A percentile compares a stretch with the other conserved stretches of the same genome.
phyloP scores from a whole-genome alignment of 1,284 basidiomycete species.

The Dichomitus squalens region DNA sequence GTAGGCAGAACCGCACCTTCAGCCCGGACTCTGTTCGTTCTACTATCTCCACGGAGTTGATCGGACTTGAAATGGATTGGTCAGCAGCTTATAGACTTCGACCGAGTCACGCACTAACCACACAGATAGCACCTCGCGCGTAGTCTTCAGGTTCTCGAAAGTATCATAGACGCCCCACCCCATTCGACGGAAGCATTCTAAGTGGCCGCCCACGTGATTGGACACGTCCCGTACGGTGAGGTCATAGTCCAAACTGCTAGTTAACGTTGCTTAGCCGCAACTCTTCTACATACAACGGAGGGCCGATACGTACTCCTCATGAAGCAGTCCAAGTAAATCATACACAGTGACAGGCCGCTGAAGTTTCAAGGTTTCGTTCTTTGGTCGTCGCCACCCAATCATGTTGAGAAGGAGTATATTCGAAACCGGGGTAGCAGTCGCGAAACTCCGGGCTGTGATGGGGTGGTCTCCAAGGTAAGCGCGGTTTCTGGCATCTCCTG shows the following conservation, averaged over 20 bases:
- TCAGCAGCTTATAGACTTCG: no score
- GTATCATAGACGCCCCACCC: neutral
- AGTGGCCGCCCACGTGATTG: neutral
- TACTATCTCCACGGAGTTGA: neutral
- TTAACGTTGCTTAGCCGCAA: neutral
- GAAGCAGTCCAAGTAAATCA: neutral
- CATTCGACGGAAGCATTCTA: neutral
- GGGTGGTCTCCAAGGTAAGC: neutral
- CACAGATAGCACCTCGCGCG: neutral
- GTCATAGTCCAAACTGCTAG: neutral
- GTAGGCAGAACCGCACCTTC: neutral
- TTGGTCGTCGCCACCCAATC: neutral
- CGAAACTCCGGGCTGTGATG: conserved; percentile 3
- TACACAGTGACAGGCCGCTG: neutral
- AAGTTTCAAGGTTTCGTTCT: neutral
- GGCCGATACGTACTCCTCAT: neutral
- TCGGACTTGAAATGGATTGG: neutral
- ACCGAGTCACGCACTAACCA: neutral
- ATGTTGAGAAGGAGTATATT: neutral
- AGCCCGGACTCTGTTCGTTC: neutral
- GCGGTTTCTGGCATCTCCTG: neutral
- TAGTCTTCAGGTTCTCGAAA: neutral
- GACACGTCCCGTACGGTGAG: neutral
- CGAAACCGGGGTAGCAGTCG: neutral
- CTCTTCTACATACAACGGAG: no score